Base-by-base conservation (phyloP, 768 basidiomycete species). In the Lactarius sp. region DNA sequence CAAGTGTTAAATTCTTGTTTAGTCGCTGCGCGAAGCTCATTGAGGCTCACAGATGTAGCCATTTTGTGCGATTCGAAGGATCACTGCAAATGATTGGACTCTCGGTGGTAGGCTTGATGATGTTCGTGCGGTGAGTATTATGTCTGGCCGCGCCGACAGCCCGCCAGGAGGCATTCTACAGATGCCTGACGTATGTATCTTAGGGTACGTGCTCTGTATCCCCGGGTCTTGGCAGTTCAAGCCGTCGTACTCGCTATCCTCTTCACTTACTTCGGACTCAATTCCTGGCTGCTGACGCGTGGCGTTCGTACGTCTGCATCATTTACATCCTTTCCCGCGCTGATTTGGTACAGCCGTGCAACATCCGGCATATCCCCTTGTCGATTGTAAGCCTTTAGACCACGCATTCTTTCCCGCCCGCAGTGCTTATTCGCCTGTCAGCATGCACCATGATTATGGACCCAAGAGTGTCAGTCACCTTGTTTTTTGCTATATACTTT, bases 81-180 rank as follows among this genome's bases (percentile, higher is more conserved):
- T 59, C 77, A 34, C 82, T 81, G 73, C 81, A 81, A 0, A 75
- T 82, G 54, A 80, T 81, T 12, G 83, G 80, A 1, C 78, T 85
- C 56, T 76, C 79, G 37, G 71, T 81, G 22, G 79, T 81, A 0
- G 82, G 78, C 4, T 65, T 83, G 18, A 84, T 86, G 83, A 84
- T 86, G 84, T 73, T 83, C 27, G 65, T 85, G 4, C 81, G 84
- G 75, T 77, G 64, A 70, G 75, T 42, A 13, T 52, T 41, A 41
- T 5, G 41, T 12, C 41, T 10, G 12, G 41, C 41, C 13, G 10
- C 9, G 12, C 3, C 41, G 27, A 3, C 27, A 27, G 27, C 27
- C 27, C 27, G 27, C 27, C 27, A 27, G 27, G 27, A 27, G 3
- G 27, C 27, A 27, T 27, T 27, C 27, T 27, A 27, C 27, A 27